phyloP scores from a whole-genome alignment of 2,329 filamentous ascomycete species.

The Teratosphaeriaceae sp. region DNA sequence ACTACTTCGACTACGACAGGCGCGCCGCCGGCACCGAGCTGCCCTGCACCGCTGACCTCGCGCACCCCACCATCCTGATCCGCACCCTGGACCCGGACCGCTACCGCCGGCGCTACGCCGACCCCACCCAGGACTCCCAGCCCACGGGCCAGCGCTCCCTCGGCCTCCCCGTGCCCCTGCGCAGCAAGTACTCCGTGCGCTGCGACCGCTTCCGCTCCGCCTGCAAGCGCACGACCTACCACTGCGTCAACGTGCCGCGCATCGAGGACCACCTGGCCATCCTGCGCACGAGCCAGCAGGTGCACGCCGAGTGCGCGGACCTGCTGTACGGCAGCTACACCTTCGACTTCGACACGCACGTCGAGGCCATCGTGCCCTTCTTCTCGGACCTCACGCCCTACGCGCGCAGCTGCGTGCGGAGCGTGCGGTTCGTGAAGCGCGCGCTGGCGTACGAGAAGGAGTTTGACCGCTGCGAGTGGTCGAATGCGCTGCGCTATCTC shows the following conservation, averaged over 20 bases:
- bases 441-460: slow-evolving; percentile 48
- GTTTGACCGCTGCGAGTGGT: slow-evolving; percentile 52
- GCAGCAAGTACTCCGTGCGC: slow-evolving; percentile 35
- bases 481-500: slow-evolving; percentile 45
- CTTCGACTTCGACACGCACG: slow-evolving; percentile 54
- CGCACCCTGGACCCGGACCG: slow-evolving; percentile 37
- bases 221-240: slow-evolving; percentile 50
- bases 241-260: slow-evolving; percentile 37
- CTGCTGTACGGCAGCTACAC: slow-evolving; percentile 50
- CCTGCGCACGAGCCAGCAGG: slow-evolving; percentile 30
- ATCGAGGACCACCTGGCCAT: slow-evolving; percentile 28
- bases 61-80: slow-evolving; percentile 33
- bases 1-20: slow-evolving; percentile 38
- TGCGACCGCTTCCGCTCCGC: slow-evolving; percentile 37
- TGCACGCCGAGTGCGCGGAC: slow-evolving; percentile 51
- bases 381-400: slow-evolving; percentile 49
- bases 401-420: slow-evolving; percentile 42
- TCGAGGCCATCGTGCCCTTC: slow-evolving; percentile 57
- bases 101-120: slow-evolving; percentile 19
- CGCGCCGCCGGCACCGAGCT: slow-evolving; percentile 14
- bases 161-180: too few species aligned
- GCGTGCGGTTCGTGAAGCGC: slow-evolving; percentile 51
- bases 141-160: too few species aligned
- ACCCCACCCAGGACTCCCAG: too few species aligned
- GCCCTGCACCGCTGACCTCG: slow-evolving; percentile 12